Base-by-base conservation (phyloP, 208 protist genomes). In the Leptomonas seymouri region DNA sequence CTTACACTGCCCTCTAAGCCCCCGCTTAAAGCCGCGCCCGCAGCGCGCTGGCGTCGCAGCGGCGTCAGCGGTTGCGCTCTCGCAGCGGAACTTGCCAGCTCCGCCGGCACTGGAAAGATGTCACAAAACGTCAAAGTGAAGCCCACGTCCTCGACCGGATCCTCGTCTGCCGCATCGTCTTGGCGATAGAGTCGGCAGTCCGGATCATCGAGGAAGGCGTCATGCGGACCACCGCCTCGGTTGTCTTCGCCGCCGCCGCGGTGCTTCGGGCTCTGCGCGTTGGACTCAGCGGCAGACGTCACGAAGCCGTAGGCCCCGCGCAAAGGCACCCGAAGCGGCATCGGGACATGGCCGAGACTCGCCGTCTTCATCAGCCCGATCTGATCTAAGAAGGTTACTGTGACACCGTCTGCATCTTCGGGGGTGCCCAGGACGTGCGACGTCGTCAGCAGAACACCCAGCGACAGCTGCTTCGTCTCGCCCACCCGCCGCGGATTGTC, bases 91-190 rank as follows among this genome's bases (percentile, higher is more conserved):
- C 34, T 64, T 21, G 28, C 39, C 48, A 48, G 30, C 34, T 62
- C 63, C 34, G 46, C 25, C 11, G 61, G 46, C 23, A 25, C n/a
- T 3, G 61, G 61, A 21, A 71, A 64, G 41, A 93, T 73, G 21
- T 93, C 88, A 56, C 87, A 93, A 51, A 89, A 85, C 9, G 85
- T 89, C 15, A 96, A 46, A 16, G 80, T 79, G 79, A 87, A 96
- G 42, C 90, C 88, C 51, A 96, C 71, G 55, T 87, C 83, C 41
- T 85, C 80, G n/a, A 36, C 71, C 46, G 65, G 66, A 7, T 79
- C 76, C 11, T 80, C 71, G 28, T 85, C 75, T 21, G 55, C 45
- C 1, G n/a, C 53, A 21, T 80, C 66, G 44, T 69, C 28, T 39
- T 31, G 53, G 41, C 49, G 49, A 61, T 68, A 67, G 41, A 62